Conservation (phyloP, 805 yeast species). For the Lipomyces spencermartinsiae region DNA sequence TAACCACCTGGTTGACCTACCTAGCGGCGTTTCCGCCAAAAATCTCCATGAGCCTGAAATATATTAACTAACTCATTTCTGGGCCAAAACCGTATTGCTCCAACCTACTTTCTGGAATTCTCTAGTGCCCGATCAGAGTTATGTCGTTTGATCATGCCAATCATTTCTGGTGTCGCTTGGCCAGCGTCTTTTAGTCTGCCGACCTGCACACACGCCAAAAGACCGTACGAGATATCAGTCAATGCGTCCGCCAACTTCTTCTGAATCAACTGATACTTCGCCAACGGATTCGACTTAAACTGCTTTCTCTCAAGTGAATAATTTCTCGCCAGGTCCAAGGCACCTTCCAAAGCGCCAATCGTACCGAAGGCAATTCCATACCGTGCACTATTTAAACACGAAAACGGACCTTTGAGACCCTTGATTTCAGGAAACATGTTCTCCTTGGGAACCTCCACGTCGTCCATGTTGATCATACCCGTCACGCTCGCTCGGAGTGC, state of each 20-base stretch:
- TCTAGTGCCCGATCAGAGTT: slow-evolving; percentile 52
- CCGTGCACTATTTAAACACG: slow-evolving; percentile 53
- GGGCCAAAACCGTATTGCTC: neutral
- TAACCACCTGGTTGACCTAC: neutral
- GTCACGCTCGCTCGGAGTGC: slow-evolving; percentile 53
- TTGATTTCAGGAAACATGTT: slow-evolving; percentile 49
- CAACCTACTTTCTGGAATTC: slow-evolving; percentile 44
- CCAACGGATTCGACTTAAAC: slow-evolving; percentile 50
- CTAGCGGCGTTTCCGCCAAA: slow-evolving; percentile 53
- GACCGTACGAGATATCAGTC: slow-evolving; percentile 51
- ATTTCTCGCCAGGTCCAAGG: slow-evolving; percentile 47
- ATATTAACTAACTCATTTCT: neutral
- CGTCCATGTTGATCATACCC: slow-evolving; percentile 53
- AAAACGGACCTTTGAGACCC: slow-evolving; percentile 55
- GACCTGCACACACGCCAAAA: slow-evolving; percentile 50
- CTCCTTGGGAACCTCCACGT: slow-evolving; percentile 53
- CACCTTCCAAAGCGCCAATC: slow-evolving; percentile 53
- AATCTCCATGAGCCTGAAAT: slow-evolving; percentile 48
- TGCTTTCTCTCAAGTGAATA: slow-evolving; percentile 52
- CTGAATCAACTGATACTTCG: slow-evolving; percentile 51
- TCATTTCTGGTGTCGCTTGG: slow-evolving; percentile 51
- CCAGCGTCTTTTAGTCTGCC: slow-evolving; percentile 52
- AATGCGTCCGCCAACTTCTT: slow-evolving; percentile 53
- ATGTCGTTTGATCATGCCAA: slow-evolving; percentile 52
- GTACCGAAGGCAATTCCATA: slow-evolving; percentile 54